These are phyloP conservation scores for Endocarpon pusillum DNA, from an alignment of 495 filamentous ascomycete species.

Conservation along the genomic window DNA sequence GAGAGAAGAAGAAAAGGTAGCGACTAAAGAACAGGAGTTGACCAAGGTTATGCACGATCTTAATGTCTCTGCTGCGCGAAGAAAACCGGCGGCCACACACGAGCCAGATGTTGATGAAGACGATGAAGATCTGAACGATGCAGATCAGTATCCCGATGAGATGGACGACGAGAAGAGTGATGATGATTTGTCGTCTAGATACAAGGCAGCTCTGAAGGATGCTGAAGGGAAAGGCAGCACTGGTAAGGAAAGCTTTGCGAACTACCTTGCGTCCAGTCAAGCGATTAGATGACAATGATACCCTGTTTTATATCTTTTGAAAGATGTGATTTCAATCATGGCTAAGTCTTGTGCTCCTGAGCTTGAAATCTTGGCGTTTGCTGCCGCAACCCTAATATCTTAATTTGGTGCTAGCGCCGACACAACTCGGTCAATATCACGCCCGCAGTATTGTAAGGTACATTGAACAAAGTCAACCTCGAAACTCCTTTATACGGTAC, in stretches of 20 bases:
- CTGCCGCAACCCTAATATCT: too few species aligned
- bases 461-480: too few species aligned
- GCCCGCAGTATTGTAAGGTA: too few species aligned
- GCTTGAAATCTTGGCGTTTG: too few species aligned
- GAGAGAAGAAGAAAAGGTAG: conserved; percentile 53
- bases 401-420: too few species aligned
- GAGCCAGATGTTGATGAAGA: conserved; percentile 19
- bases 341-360: too few species aligned
- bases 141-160: conserved; percentile 39
- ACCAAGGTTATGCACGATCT: conserved; percentile 91
- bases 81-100: conserved; percentile 8
- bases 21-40: conserved; percentile 59
- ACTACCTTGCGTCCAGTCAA: conserved; percentile 15
- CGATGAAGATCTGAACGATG: conserved; percentile 38
- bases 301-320: too few species aligned
- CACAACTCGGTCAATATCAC: too few species aligned
- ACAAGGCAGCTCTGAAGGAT: conserved; percentile 37
- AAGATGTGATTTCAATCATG: too few species aligned
- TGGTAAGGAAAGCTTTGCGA: conserved; percentile 15
- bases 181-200: conserved; percentile 44
- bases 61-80: conserved; percentile 38
- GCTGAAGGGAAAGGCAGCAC: conserved; percentile 16
- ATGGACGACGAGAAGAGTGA: conserved; percentile 29
- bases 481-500: too few species aligned
- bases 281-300: too few species aligned